Conservation (phyloP, 2,329 filamentous ascomycete species). For the Cladosporium austrohemisphaericum region DNA sequence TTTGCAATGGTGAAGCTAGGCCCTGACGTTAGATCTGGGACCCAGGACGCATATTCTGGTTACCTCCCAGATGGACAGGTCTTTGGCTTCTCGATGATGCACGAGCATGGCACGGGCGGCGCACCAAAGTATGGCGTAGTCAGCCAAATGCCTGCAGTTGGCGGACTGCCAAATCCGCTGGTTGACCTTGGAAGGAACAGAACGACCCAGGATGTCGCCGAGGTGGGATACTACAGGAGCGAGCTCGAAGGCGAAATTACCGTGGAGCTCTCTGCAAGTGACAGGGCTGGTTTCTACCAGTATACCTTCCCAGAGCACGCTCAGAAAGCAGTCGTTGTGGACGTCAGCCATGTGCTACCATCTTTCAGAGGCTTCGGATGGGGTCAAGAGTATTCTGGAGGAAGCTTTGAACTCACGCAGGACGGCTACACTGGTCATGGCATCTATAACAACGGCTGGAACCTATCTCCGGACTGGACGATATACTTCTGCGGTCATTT, state of each 20-base stretch:
- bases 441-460: slow-evolving; percentile 63
- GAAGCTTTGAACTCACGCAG: slow-evolving; percentile 50
- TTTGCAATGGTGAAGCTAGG: slow-evolving; percentile 43
- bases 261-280: slow-evolving; percentile 56
- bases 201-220: slow-evolving; percentile 36
- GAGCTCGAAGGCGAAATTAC: slow-evolving; percentile 52
- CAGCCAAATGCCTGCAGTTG: slow-evolving; percentile 23
- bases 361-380: slow-evolving; percentile 53
- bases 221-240: slow-evolving; percentile 61
- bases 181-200: slow-evolving; percentile 26
- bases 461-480: slow-evolving; percentile 55
- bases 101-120: slow-evolving; percentile 64
- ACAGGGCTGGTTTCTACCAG: slow-evolving; percentile 55
- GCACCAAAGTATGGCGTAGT: slow-evolving; percentile 60
- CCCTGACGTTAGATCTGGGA: slow-evolving; percentile 31
- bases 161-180: slow-evolving; percentile 21
- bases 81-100: slow-evolving; percentile 48
- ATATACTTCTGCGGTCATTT: slow-evolving; percentile 61
- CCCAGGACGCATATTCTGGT: slow-evolving; percentile 38
- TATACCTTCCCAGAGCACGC: slow-evolving; percentile 53
- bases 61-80: slow-evolving; percentile 30
- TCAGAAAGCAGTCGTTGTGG: slow-evolving; percentile 51
- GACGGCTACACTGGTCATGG: slow-evolving; percentile 54
- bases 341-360: slow-evolving; percentile 59
- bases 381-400: slow-evolving; percentile 57